phyloP scores from a whole-genome alignment of 768 basidiomycete genomes.

The Calocera viscosa region DNA sequence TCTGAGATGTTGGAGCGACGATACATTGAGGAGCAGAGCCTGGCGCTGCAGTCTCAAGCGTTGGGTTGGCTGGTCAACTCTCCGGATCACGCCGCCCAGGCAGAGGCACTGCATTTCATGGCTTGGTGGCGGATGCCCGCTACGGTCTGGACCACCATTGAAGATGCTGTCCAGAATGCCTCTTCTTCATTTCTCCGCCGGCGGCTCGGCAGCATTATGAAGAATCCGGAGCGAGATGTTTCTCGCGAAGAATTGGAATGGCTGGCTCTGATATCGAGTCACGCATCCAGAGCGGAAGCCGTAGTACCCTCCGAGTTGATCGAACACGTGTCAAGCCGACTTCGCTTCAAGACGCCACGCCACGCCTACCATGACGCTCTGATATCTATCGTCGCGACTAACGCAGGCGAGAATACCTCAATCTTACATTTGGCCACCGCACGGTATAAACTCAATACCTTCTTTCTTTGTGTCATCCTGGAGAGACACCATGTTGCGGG shows the following conservation, averaged over 20 bases:
- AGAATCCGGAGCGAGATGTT: background rate
- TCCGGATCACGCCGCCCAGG: background rate
- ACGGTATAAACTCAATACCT: background rate
- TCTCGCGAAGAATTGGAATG: background rate
- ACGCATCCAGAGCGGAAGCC: background rate
- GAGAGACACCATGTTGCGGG: background rate
- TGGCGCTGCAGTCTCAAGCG: background rate
- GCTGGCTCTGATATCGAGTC: background rate
- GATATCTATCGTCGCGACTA: background rate
- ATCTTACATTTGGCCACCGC: background rate
- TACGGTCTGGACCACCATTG: background rate
- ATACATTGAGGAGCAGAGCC: background rate
- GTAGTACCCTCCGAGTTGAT: background rate
- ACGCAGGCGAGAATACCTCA: background rate
- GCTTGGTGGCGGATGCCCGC: background rate
- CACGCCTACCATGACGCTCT: background rate
- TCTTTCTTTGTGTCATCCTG: background rate
- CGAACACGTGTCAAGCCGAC: background rate
- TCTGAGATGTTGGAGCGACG: background rate
- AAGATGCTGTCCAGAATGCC: background rate
- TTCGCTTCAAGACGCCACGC: background rate
- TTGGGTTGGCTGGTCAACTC: background rate
- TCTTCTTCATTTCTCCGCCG: background rate
- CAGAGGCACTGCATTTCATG: background rate
- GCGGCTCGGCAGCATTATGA: background rate